These are phyloP conservation scores for Aspergillus tanneri DNA, from an alignment of 2,329 filamentous ascomycete genomes.

Conservation along the genomic window DNA sequence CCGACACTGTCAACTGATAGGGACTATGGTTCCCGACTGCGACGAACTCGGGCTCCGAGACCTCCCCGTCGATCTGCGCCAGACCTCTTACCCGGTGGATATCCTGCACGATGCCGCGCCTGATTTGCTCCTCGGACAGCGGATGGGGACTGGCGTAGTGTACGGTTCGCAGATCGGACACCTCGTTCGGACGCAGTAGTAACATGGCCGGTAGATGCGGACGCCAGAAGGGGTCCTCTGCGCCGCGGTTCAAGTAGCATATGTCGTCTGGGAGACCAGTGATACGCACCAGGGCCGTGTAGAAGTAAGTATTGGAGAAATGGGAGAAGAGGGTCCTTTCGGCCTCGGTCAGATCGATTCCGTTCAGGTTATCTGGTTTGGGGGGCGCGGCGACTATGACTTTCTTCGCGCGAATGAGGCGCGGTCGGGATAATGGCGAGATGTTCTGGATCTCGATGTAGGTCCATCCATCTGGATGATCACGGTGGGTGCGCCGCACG, in stretches of 20 bases:
- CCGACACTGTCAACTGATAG: conserved; percentile 28
- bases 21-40: conserved; percentile 24
- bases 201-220: conserved; percentile 13
- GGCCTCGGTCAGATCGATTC: not conserved
- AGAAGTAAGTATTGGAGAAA: conserved; percentile 1
- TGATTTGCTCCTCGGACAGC: conserved; percentile 7
- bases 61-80: not conserved
- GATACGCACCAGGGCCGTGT: conserved; percentile 31
- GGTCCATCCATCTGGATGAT: not conserved
- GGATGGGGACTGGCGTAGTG: too few relatives aligned
- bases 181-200: conserved; percentile 5
- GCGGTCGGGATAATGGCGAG: not conserved
- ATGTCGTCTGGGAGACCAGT: conserved; percentile 20
- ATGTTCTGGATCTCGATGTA: not conserved
- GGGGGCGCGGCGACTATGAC: conserved; percentile 2
- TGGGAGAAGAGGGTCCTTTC: not conserved
- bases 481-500: too few relatives aligned
- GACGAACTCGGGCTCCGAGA: conserved; percentile 13
- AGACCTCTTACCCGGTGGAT: too few relatives aligned
- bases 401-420: conserved; percentile 2
- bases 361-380: not conserved
- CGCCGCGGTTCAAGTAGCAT: conserved; percentile 5
- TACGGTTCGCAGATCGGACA: not conserved
- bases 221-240: not conserved
- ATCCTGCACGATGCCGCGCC: not conserved